phyloP scores from a whole-genome alignment of 208 protist species.

The Trypanosoma grayi region DNA sequence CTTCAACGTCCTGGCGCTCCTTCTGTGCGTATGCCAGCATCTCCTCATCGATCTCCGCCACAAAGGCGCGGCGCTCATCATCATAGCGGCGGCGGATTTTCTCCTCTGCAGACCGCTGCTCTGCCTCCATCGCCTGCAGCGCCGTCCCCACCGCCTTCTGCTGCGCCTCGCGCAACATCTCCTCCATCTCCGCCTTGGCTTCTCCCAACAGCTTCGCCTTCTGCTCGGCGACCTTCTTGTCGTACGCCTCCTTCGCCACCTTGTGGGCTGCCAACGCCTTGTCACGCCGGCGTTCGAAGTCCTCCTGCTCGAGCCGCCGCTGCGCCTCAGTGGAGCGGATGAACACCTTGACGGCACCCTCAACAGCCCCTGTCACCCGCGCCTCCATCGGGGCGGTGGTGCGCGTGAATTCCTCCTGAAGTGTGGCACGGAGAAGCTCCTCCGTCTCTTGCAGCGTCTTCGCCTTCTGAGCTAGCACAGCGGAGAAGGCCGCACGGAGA shows the following conservation, averaged over 20 bases:
- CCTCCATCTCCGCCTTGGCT: slow-evolving; percentile 33
- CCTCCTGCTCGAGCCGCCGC: slow-evolving; percentile 36
- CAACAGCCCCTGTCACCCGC: slow-evolving; percentile 44
- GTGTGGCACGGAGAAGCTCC: slow-evolving; percentile 28
- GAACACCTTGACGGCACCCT: slow-evolving; percentile 46
- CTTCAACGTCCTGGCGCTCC: slow-evolving; percentile 30
- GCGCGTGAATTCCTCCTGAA: slow-evolving; percentile 28
- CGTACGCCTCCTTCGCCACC: slow-evolving; percentile 35
- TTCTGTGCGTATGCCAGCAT: slow-evolving; percentile 42
- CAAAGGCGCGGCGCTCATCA: slow-evolving; percentile 43
- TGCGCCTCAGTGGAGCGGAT: slow-evolving; percentile 33
- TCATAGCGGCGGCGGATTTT: slow-evolving; percentile 33
- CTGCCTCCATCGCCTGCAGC: slow-evolving; percentile 27
- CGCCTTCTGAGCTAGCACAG: slow-evolving; percentile 1
- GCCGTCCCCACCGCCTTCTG: slow-evolving; percentile 35
- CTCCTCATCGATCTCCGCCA: slow-evolving; percentile 63
- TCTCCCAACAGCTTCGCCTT: slow-evolving; percentile 31
- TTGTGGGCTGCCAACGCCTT: slow-evolving; percentile 40
- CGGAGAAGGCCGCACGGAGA: slow-evolving; percentile 1
- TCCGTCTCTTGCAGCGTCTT: slow-evolving; percentile 42
- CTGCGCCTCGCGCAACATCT: slow-evolving; percentile 37
- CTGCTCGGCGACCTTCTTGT: slow-evolving; percentile 35
- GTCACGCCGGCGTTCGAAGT: slow-evolving; percentile 51
- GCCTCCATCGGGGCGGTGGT: slow-evolving; percentile 27
- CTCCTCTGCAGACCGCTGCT: slow-evolving; percentile 25